Conservation (phyloP, 257 asterid genomes). For the Solanum gracilifrons region DNA sequence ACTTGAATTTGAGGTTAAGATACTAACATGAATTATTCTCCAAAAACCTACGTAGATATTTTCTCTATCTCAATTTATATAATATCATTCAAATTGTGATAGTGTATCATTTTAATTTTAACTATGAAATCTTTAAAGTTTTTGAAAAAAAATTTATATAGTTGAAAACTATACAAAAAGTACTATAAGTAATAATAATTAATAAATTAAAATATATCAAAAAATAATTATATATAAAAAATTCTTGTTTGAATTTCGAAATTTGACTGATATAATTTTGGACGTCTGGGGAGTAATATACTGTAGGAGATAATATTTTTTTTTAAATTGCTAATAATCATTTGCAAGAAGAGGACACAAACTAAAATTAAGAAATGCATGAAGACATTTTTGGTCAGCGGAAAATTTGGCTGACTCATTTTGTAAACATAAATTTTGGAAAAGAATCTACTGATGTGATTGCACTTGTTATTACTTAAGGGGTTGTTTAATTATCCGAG, state of each 20-base stretch:
- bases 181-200: no score
- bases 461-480: not conserved
- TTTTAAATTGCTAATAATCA: not conserved
- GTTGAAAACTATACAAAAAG: no score
- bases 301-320: not conserved
- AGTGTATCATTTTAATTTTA: no score
- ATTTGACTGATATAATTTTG: not conserved
- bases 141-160: no score
- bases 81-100: no score
- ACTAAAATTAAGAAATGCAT: constrained; percentile 23
- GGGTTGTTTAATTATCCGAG: not conserved
- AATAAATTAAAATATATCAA: not conserved
- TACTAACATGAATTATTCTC: not conserved
- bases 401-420: constrained; percentile 9
- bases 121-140: no score
- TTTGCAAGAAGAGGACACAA: not conserved
- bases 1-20: not conserved
- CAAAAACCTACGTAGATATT: not conserved
- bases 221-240: not conserved
- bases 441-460: constrained; percentile 28
- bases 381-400: constrained; percentile 21
- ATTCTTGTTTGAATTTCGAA: not conserved
- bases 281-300: not conserved
- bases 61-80: no score
- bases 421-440: not conserved